A percentile compares a stretch with the other conserved stretches of the same genome.
These are phyloP conservation scores for Diaporthe capsici DNA, from an alignment of 2,329 filamentous ascomycete genomes.

Conservation along the genomic window DNA sequence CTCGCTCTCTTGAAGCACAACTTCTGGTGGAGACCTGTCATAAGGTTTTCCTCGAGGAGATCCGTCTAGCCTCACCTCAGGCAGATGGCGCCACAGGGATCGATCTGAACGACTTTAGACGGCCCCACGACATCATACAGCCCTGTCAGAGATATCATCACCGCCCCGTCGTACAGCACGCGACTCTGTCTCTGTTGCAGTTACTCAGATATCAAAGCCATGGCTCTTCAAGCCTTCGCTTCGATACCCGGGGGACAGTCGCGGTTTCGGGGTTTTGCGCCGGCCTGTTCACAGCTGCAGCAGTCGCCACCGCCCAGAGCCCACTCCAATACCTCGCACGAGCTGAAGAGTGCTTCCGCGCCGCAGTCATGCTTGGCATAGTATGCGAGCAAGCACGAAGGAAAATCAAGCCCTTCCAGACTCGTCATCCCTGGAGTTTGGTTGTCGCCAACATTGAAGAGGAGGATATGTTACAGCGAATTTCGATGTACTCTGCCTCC, in stretches of 20 bases:
- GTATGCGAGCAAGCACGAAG: conserved; percentile 1
- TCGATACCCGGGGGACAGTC: background rate
- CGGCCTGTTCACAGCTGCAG: conserved; percentile 10
- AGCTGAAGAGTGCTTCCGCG: conserved; percentile 17
- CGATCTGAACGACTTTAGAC: background rate
- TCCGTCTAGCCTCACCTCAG: background rate
- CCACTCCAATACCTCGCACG: conserved; percentile 1
- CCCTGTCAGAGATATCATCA: background rate
- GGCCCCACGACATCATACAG: background rate
- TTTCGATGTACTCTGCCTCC: background rate
- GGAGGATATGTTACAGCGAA: background rate
- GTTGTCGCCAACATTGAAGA: conserved; percentile 2
- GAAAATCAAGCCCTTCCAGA: background rate
- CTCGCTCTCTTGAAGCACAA: background rate
- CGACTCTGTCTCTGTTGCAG: background rate
- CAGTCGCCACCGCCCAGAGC: background rate
- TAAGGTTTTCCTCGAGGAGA: background rate
- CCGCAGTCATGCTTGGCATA: conserved; percentile 5
- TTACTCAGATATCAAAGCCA: conserved; percentile 1
- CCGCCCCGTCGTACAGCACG: background rate
- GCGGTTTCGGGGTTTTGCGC: conserved; percentile 4
- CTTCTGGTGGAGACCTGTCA: background rate
- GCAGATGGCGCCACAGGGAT: background rate
- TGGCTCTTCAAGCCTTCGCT: background rate
- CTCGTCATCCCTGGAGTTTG: conserved; percentile 1